Evolutionary conservation across 768 basidiomycete species (phyloP), one percentile per base, ranked within the genome.

Genomic region (Amanita subjunquillea): DNA sequence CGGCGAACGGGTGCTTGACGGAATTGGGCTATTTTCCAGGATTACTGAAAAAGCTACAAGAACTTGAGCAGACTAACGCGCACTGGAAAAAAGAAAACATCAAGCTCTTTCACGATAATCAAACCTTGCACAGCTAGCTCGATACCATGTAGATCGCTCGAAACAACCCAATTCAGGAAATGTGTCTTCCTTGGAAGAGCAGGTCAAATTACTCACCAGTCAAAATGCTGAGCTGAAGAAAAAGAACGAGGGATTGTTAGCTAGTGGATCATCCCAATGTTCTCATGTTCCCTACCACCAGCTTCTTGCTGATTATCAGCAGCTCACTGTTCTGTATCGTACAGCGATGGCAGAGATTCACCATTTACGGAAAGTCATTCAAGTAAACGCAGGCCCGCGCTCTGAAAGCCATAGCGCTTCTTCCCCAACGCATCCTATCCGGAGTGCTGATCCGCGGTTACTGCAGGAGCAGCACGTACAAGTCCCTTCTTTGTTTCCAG

Each of bases 1-100:
- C 71, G 7, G 73, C 72, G 10, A 76, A 73, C 62, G 70, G 70
- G 10, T 78, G 72, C 57, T 65, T 76, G 22, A 58, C 66, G 3
- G 77, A 77, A 55, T 67, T 75, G 23, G 76, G 76, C 10, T 76
- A 76, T 60, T 67, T 66, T 56, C 71, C 75, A 17, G 66, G 69
- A 5, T 67, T 78, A 54, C 50, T 67, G 3, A 67, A 65, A 43
- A 71, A 62, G 32, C 46, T 79, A 30, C 64, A 64, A 29, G 61
- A 68, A 10, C 54, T 72, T 30, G 67, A 73, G 47, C 55, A 57
- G 6, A 60, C 61, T 46, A 67, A 67, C 48, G 50, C 51, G 8
- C 53, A 60, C 25, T 71, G 66, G 64, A 64, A 67, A 49, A 46
- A 51, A 17, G 72, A 75, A 56, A 73, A 68, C 51, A 58, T 67